A percentile compares a stretch with the other conserved stretches of the same genome.
Evolutionary conservation across 2,329 filamentous ascomycete species (phyloP).

Genomic region (Claviceps sp.): DNA sequence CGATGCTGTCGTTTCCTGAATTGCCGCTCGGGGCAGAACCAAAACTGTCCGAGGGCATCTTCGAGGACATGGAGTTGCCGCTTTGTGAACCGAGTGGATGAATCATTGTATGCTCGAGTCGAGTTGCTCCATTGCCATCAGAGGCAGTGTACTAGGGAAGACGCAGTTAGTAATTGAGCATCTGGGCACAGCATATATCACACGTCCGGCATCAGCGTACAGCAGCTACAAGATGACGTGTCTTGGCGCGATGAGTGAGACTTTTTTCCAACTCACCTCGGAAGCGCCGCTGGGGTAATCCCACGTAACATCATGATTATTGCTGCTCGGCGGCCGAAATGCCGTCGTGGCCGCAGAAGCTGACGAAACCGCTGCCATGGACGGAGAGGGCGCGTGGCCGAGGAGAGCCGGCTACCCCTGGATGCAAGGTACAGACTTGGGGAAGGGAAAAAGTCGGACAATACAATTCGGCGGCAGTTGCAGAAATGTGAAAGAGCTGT

Average conservation of each 20-base stretch:
- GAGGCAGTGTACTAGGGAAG: slow-evolving; percentile 5
- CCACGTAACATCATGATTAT: slow-evolving; percentile 36
- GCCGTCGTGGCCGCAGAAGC: slow-evolving; percentile 32
- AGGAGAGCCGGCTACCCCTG: slow-evolving; percentile 16
- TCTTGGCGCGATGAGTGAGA: neutral
- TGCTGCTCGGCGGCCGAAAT: slow-evolving; percentile 35
- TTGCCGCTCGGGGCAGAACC: slow-evolving; percentile 12
- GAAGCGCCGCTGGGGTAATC: slow-evolving; percentile 19
- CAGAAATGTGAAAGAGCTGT: neutral
- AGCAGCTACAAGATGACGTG: neutral
- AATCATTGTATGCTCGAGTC: slow-evolving; percentile 8
- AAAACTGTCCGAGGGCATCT: slow-evolving; percentile 24
- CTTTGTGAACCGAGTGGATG: slow-evolving; percentile 12
- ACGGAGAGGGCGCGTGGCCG: slow-evolving; percentile 9
- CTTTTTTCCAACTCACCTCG: slow-evolving; percentile 22
- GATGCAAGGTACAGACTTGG: neutral
- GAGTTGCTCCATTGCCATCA: slow-evolving; percentile 5
- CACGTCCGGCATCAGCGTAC: neutral
- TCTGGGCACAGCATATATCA: neutral
- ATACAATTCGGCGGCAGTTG: neutral
- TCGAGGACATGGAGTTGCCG: slow-evolving; percentile 14
- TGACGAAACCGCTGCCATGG: slow-evolving; percentile 41
- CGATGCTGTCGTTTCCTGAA: slow-evolving; percentile 10
- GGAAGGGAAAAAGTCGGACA: neutral
- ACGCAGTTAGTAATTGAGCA: neutral